These are phyloP conservation scores for Phaeotremella fagi DNA, from an alignment of 768 basidiomycete genomes.

Conservation along the genomic window DNA sequence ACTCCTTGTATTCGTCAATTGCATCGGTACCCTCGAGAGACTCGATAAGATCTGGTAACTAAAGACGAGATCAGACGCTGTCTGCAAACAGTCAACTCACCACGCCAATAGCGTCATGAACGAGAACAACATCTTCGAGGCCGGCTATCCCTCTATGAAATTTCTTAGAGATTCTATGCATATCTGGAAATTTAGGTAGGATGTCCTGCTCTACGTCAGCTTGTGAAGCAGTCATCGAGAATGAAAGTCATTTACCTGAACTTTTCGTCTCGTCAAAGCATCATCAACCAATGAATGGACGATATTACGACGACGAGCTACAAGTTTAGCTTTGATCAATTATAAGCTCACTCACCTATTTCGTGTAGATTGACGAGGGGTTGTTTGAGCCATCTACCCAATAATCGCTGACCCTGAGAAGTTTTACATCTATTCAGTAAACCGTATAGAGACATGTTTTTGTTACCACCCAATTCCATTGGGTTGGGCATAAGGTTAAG, in stretches of 20 bases:
- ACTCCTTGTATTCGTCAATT: constrained; percentile 51
- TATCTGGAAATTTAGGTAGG: constrained; percentile 86
- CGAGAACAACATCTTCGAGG: constrained; percentile 89
- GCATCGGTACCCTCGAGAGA: constrained; percentile 56
- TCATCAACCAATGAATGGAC: constrained; percentile 84
- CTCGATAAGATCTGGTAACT: constrained; percentile 74
- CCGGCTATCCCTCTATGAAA: constrained; percentile 79
- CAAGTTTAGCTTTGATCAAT: neutral
- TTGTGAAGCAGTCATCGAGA: neutral
- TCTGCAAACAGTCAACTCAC: constrained; percentile 49
- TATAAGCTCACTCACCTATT: constrained; percentile 60
- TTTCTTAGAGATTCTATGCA: constrained; percentile 83
- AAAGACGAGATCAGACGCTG: neutral
- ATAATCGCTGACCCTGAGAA: constrained; percentile 78
- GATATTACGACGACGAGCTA: constrained; percentile 79
- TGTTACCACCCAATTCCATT: constrained; percentile 60
- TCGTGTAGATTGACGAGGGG: constrained; percentile 90
- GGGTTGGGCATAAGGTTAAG: constrained; percentile 75
- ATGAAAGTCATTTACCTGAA: constrained; percentile 60
- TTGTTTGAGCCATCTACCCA: constrained; percentile 92
- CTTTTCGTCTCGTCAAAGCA: constrained; percentile 60
- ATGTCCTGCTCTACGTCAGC: constrained; percentile 63
- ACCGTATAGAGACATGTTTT: constrained; percentile 82
- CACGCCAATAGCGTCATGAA: constrained; percentile 87
- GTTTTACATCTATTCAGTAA: constrained; percentile 94